These are phyloP conservation scores for Echinochloa phyllopogon DNA, from an alignment of 176 grass and related monocot genomes.

Conservation along the genomic window DNA sequence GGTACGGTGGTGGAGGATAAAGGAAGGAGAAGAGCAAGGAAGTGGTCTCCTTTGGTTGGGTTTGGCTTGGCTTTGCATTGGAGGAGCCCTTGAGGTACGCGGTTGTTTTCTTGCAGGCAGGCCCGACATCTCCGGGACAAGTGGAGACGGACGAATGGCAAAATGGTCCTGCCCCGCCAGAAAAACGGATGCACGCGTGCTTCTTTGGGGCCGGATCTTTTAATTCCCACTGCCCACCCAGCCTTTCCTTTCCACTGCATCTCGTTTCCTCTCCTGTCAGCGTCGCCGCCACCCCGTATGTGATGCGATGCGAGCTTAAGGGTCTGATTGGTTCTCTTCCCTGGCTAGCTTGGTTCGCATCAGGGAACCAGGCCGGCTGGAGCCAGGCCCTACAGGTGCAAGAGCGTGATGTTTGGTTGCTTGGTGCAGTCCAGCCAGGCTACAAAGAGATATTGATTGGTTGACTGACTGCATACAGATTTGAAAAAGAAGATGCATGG, in stretches of 20 bases:
- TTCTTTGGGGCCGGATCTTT: not conserved
- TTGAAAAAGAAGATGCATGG: too few relatives aligned
- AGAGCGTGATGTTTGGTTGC: too few relatives aligned
- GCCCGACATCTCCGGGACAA: slow-evolving; percentile 3
- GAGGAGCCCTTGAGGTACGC: not conserved
- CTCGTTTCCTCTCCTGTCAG: not conserved
- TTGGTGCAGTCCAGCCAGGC: too few relatives aligned
- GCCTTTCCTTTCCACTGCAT: too few relatives aligned
- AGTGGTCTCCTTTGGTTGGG: too few relatives aligned
- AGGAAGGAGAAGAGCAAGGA: not conserved
- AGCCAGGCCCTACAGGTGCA: too few relatives aligned
- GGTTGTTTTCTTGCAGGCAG: slow-evolving; percentile 19
- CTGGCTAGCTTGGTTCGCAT: too few relatives aligned
- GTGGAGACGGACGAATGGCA: not conserved
- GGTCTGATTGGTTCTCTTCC: too few relatives aligned
- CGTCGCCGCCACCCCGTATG: not conserved
- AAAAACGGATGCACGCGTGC: not conserved
- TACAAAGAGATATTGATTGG: too few relatives aligned
- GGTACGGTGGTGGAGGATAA: not conserved
- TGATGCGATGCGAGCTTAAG: too few relatives aligned
- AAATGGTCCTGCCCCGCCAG: slow-evolving; percentile 2
- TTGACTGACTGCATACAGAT: too few relatives aligned
- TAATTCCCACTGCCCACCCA: not conserved
- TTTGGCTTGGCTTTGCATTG: not conserved
- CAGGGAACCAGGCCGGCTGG: too few relatives aligned